Evolutionary conservation across 441 rosid species (phyloP), one percentile per base, ranked within the genome.

Genomic region (Adansonia madagascariensis): DNA sequence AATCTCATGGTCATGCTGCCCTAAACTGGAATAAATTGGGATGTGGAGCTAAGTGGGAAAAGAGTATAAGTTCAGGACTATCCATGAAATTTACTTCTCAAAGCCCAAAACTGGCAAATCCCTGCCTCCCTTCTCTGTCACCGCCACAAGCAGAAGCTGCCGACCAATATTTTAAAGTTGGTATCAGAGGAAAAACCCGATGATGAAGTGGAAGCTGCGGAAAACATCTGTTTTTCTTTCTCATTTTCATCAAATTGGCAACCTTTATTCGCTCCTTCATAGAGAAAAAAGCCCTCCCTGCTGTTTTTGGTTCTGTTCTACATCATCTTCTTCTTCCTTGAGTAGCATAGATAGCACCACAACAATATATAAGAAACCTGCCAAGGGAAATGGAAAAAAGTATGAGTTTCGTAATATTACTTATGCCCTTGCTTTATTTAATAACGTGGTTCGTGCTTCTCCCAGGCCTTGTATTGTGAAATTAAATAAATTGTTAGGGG

Each of bases 171-270:
- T 61, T 12, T 24, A 3, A 11, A 24, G 17, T 27, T 61, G 41
- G 17, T 10, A 24, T 8, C 41, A 0, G n/a, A 27, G 27, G 27
- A 61, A 27, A 15, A 12, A 12, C 0, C 66, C 8, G 7, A 12
- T 12, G 43, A 27, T 61, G 66, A 61, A 61, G 18, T 12, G 8
- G 43, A 62, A 62, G 67, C 67, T 31, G 44, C 17, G 67, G 67
- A 62, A 62, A 31, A 5, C 43, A 62, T 12, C 18, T 62, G 7
- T 35, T 6, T 31, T 62, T 27, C 67, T 31, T 27, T 11, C 1
- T 31, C 10, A 27, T 60, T 2, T 4, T 12, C 66, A 12, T 27
- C 66, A 61, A 61, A 24, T 5, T 1, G 43, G 67, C 31, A 62
- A 27, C 43, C 18, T 31, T 31, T 6, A 61, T 61, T 5, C 41